phyloP scores from a whole-genome alignment of 345 rosid species.

The Diplotaxis tenuifolia region DNA sequence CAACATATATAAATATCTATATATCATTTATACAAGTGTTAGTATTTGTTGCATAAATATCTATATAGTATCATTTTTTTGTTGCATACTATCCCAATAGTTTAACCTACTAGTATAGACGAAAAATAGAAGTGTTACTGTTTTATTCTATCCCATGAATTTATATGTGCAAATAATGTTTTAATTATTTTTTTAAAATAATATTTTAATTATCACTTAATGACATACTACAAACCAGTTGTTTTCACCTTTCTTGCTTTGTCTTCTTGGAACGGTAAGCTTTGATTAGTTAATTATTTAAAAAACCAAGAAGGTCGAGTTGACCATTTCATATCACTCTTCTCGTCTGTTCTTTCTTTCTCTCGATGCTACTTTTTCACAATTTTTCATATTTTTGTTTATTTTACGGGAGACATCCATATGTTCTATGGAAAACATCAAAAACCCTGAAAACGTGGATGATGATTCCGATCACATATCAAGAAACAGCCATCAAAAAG shows the following conservation, averaged over 20 bases:
- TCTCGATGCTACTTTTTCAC: slow-evolving; percentile 1
- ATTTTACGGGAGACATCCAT: background rate
- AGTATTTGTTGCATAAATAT: background rate
- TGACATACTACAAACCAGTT: slow-evolving; percentile 10
- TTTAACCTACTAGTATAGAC: background rate
- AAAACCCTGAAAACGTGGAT: slow-evolving; percentile 17
- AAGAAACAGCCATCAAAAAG: slow-evolving; percentile 14
- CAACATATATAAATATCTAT: background rate
- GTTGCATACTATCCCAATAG: too few relatives aligned
- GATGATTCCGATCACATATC: slow-evolving; percentile 19
- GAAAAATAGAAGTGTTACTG: background rate
- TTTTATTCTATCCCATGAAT: background rate
- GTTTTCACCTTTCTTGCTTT: slow-evolving; percentile 20
- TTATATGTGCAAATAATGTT: background rate
- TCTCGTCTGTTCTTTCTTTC: background rate
- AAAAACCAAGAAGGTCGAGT: slow-evolving; percentile 1
- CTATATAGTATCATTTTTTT: too few relatives aligned
- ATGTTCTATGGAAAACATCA: slow-evolving; percentile 24
- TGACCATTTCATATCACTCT: slow-evolving; percentile 26
- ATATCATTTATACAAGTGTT: background rate
- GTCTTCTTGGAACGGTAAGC: slow-evolving; percentile 17
- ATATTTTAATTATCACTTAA: slow-evolving; percentile 16
- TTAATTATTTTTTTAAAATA: background rate
- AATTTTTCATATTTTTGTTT: slow-evolving; percentile 15
- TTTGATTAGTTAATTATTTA: background rate